phyloP scores from a whole-genome alignment of 2,329 filamentous ascomycete species.

The Alternaria postmessia region DNA sequence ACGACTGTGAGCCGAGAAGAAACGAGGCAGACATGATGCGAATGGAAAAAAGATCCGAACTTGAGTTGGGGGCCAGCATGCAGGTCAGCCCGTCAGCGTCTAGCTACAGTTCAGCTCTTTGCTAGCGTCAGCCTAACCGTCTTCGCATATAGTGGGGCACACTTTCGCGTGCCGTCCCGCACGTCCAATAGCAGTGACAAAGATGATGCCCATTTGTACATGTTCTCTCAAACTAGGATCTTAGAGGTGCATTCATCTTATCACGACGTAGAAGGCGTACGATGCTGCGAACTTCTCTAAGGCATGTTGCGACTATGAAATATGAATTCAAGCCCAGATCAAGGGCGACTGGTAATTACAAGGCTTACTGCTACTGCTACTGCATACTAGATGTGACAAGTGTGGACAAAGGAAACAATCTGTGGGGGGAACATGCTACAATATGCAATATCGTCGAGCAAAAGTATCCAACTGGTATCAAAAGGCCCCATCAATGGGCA shows the following conservation, averaged over 20 bases:
- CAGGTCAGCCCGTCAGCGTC: neutral
- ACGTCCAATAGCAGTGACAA: no score
- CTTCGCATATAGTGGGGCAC: neutral
- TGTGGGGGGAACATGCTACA: slow-evolving; percentile 5
- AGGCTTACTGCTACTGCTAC: slow-evolving; percentile 11
- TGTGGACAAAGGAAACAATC: slow-evolving; percentile 11
- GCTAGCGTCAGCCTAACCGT: neutral
- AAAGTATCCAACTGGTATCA: slow-evolving; percentile 10
- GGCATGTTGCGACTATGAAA: neutral
- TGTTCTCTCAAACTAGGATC: no score
- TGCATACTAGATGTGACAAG: neutral
- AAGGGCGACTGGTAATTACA: slow-evolving; percentile 14
- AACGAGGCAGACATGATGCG: neutral
- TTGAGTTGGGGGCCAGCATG: neutral
- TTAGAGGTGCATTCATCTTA: no score
- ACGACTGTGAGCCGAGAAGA: neutral
- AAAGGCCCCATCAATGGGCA: slow-evolving; percentile 4
- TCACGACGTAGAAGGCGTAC: no score
- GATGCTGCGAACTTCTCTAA: no score
- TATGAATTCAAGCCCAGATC: slow-evolving; percentile 10
- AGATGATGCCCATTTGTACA: no score
- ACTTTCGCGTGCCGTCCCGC: neutral
- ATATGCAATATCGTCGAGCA: slow-evolving; percentile 14
- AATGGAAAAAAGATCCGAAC: neutral
- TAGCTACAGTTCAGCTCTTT: neutral